Conservation (phyloP, 495 filamentous ascomycete species). For the Aspergillus sparsus region DNA sequence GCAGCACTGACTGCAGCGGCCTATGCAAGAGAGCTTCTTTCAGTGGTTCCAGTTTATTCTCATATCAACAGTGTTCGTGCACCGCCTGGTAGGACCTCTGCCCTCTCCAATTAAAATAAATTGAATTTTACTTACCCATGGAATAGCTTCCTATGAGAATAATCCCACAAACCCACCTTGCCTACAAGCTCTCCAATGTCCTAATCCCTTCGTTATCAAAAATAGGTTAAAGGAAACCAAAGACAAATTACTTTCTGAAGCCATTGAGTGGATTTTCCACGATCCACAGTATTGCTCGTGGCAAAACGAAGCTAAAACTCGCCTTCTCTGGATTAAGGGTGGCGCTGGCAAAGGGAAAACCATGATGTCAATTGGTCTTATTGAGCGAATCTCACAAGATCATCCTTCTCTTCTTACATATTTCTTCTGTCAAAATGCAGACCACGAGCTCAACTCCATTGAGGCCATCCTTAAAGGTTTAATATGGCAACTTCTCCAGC, state of each 20-base stretch:
- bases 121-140: no score
- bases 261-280: not conserved
- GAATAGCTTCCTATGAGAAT: no score
- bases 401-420: conserved; percentile 32
- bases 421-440: conserved; percentile 51
- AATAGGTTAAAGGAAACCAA: not conserved
- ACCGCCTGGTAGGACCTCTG: no score
- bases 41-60: no score
- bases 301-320: not conserved
- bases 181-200: not conserved
- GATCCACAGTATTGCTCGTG: not conserved
- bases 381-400: conserved; percentile 8
- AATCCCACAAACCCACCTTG: no score
- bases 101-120: no score
- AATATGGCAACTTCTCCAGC: conserved; percentile 35
- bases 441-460: conserved; percentile 39
- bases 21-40: no score
- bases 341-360: conserved; percentile 40
- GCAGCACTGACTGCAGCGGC: no score
- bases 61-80: no score
- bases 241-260: not conserved
- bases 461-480: conserved; percentile 40
- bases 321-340: conserved; percentile 45
- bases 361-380: conserved; percentile 24
- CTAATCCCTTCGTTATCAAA: not conserved